Base-by-base conservation (phyloP, 106 monocot species). In the Ottelia alismoides region DNA sequence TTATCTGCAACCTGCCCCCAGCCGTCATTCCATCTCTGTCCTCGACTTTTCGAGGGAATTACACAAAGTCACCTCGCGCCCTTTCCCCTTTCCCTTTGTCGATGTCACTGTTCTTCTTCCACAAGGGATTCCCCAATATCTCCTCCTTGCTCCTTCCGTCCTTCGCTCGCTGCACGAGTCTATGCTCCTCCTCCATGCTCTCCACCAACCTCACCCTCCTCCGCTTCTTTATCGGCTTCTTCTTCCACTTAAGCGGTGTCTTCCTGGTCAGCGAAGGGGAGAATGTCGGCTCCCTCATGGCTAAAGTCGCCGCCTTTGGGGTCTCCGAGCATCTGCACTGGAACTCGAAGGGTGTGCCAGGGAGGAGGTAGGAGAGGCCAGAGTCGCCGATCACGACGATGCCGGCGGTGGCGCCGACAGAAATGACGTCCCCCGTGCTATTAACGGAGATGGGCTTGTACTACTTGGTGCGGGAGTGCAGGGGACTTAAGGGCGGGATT, bases 191-290 rank as follows among this genome's bases (percentile, higher is more conserved):
- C 52, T 22, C 51, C 27, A 5, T 52, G 52, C 58, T 68, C 44
- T 52, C 59, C 60, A 68, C 43, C 67, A 73, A 53, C 45, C 57
- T 40, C 47, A 20, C 53, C 60, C 18, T 66, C 55, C 1, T 17
- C 24, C 52, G 52, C 65, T 19, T 62, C 48, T 51, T 53, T 52
- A 21, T 24, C 40, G 25, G 11, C 46, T 84, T 76, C 85, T 82
- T 88, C 81, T 88, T 88, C 20, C 84, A 82, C 57, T 85, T 60
- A 27, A 88, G 71, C 17, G 88, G 88, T 22, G 94, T 82, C 76
- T 88, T 96, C 21, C 94, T 88, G 12, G 94, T 96, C 94, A 88
- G 89, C 22, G 94, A 96, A 29, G 94, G 88, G 9, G 89, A 71
- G 66, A 96, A 96, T 17, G 88, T 81, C 11, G 94, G 88, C 71